Conservation (phyloP, 768 basidiomycete species). For the Termitomyces sp. region DNA sequence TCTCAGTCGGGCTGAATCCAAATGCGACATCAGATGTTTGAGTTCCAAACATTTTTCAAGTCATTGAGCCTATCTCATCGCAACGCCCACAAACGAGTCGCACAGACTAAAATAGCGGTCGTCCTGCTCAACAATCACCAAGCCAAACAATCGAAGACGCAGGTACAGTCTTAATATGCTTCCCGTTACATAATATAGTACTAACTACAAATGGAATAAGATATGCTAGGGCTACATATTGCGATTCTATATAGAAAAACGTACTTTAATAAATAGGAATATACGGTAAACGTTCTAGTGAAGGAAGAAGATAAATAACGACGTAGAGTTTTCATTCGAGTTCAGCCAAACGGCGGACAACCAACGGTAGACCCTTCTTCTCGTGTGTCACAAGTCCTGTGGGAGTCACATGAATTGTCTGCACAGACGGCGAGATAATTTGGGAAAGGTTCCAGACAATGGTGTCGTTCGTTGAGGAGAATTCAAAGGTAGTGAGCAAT, state of each 20-base stretch:
- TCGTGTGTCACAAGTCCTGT: conserved; percentile 19
- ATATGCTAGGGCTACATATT: not conserved
- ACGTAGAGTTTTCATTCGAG: not conserved
- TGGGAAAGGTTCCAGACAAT: conserved; percentile 45
- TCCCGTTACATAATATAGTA: not conserved
- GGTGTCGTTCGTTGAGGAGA: conserved; percentile 28
- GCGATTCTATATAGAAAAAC: too few relatives aligned
- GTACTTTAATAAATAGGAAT: not conserved
- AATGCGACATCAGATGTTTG: not conserved
- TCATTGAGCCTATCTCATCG: too few relatives aligned
- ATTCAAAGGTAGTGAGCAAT: conserved; percentile 30
- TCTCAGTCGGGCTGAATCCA: too few relatives aligned
- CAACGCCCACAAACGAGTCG: not conserved
- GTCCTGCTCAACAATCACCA: not conserved
- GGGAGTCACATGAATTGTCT: conserved; percentile 7
- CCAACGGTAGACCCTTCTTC: conserved; percentile 32
- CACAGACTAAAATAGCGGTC: not conserved
- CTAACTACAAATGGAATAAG: not conserved
- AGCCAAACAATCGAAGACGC: not conserved
- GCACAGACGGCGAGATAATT: conserved; percentile 40
- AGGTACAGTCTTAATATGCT: not conserved
- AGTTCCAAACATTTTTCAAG: not conserved
- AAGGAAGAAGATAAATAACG: not conserved
- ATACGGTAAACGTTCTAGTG: not conserved
- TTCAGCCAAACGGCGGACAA: conserved; percentile 17